Evolutionary conservation across 495 filamentous ascomycete genomes (phyloP).

Genomic region (Thozetella sp.): DNA sequence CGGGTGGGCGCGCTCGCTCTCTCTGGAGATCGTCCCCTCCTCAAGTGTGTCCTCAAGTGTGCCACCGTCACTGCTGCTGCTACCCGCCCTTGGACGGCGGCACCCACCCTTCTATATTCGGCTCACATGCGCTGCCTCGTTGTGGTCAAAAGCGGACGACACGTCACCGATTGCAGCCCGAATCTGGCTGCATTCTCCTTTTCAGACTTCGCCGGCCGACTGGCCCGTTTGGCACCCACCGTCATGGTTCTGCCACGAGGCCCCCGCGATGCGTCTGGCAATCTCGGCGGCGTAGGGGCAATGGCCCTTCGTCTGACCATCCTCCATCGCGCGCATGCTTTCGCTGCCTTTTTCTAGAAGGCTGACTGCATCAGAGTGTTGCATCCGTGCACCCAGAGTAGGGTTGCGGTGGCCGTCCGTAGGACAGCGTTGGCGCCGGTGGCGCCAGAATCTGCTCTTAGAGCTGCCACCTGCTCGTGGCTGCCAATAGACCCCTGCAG

Average conservation of each 20-base stretch:
- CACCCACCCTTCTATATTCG: conserved; percentile 1
- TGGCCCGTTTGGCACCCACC: background rate
- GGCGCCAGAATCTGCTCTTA: background rate
- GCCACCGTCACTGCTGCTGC: too few species aligned
- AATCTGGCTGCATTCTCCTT: background rate
- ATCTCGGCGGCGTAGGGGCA: background rate
- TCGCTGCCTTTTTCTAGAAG: conserved; percentile 1
- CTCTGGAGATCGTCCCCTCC: too few species aligned
- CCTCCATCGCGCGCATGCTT: background rate
- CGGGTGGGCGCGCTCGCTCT: too few species aligned
- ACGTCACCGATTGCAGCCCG: conserved; percentile 1
- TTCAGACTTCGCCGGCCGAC: too few species aligned
- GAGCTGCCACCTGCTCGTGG: too few species aligned
- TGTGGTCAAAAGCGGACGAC: background rate
- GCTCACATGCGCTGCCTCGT: background rate
- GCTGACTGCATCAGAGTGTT: background rate
- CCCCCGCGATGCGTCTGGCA: background rate
- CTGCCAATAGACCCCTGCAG: background rate
- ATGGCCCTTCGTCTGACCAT: background rate
- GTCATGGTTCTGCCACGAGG: background rate
- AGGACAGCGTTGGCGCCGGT: background rate
- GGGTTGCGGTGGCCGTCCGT: background rate
- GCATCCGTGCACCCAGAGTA: background rate
- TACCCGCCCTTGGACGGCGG: too few species aligned
- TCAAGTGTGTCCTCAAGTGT: too few species aligned